Percentiles rank a stretch among this genome's conserved stretches.
phyloP scores from a whole-genome alignment of 257 asterid genomes.

The Petunia secreta region DNA sequence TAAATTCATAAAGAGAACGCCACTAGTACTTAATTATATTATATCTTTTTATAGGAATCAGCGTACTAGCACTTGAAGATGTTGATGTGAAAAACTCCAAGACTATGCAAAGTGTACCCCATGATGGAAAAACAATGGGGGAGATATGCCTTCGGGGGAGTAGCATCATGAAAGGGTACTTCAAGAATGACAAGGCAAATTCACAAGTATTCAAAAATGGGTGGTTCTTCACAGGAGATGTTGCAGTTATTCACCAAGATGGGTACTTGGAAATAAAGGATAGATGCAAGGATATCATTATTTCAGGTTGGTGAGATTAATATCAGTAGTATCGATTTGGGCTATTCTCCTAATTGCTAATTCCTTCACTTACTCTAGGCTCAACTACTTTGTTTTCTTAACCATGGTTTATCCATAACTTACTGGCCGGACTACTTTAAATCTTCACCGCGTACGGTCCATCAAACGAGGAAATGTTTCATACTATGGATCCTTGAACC shows the following conservation, averaged over 20 bases:
- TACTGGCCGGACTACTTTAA: no score
- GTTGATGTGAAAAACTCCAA: constrained; percentile 64
- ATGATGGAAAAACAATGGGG: constrained; percentile 68
- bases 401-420: no score
- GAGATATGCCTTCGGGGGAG: constrained; percentile 82
- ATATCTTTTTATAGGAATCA: no score
- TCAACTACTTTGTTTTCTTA: no score
- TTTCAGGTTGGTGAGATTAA: constrained; percentile 33
- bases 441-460: no score
- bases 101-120: constrained; percentile 65
- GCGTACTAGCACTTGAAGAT: constrained; percentile 64
- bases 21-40: no score
- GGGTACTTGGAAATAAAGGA: constrained; percentile 44
- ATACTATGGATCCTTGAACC: no score
- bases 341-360: no score
- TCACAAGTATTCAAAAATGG: constrained; percentile 58
- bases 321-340: no score
- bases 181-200: constrained; percentile 59
- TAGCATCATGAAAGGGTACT: constrained; percentile 82
- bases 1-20: no score
- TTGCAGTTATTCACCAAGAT: constrained; percentile 79
- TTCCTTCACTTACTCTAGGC: no score
- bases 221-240: constrained; percentile 82
- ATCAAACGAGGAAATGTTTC: no score
- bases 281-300: constrained; percentile 78